Evolutionary conservation across 129 eudicot genomes (phyloP).

Genomic region (Kitagawia praeruptora): DNA sequence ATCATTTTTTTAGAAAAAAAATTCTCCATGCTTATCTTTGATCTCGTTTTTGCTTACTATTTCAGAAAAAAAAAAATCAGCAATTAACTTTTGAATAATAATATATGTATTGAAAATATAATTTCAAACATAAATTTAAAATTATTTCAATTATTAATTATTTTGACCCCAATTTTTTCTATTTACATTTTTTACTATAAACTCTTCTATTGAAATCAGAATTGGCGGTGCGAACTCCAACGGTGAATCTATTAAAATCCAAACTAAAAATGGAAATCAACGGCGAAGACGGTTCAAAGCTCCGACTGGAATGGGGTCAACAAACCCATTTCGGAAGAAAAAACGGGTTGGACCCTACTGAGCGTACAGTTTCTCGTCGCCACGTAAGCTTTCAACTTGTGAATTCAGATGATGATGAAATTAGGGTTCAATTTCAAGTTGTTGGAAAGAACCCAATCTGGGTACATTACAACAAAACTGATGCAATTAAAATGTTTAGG

Average conservation of each 20-base stretch:
- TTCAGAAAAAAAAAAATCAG: too few species aligned
- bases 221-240: too few species aligned
- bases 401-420: constrained; percentile 7
- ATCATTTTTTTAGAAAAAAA: too few species aligned
- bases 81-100: too few species aligned
- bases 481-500: constrained; percentile 39
- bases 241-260: not conserved
- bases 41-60: too few species aligned
- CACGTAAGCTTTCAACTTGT: constrained; percentile 40
- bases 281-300: constrained; percentile 37
- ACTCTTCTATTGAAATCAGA: too few species aligned
- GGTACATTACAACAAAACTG: constrained; percentile 19
- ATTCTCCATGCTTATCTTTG: too few species aligned
- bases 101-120: too few species aligned
- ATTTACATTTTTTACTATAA: too few species aligned
- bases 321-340: constrained; percentile 41
- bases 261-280: constrained; percentile 51
- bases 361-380: constrained; percentile 66
- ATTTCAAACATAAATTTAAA: too few species aligned
- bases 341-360: constrained; percentile 28
- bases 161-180: too few species aligned
- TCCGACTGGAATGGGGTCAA: constrained; percentile 23
- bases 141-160: too few species aligned
- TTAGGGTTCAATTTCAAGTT: constrained; percentile 40
- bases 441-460: constrained; percentile 71